Evolutionary conservation across 164 flowering plant species (phyloP).

Genomic region (Nelumbo lutea): DNA sequence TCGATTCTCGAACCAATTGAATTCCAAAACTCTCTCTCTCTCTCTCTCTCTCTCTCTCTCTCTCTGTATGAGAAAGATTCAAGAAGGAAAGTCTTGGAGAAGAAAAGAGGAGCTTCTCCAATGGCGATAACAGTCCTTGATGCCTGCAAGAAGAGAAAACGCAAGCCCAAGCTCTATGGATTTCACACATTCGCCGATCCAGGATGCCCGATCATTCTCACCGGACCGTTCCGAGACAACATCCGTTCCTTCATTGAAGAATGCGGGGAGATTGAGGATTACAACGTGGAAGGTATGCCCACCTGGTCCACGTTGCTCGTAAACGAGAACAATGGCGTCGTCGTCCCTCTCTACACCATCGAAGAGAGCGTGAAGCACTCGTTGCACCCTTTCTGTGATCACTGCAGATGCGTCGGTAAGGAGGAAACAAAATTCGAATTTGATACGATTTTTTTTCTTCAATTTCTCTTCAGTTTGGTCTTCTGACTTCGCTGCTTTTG

Average conservation of each 20-base stretch:
- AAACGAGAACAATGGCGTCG: slow-evolving; percentile 40
- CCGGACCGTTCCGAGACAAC: slow-evolving; percentile 66
- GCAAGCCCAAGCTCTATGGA: slow-evolving; percentile 36
- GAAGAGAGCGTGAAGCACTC: slow-evolving; percentile 57
- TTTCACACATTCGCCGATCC: slow-evolving; percentile 53
- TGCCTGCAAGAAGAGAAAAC: slow-evolving; percentile 37
- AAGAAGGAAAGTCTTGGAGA: not conserved
- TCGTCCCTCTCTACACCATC: slow-evolving; percentile 65
- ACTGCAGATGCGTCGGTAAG: slow-evolving; percentile 67
- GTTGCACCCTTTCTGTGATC: slow-evolving; percentile 57
- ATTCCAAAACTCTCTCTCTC: not conserved
- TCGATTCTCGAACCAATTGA: not conserved
- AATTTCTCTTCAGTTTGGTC: not conserved
- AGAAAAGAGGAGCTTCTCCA: not conserved
- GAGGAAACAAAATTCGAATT: not conserved
- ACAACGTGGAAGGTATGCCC: slow-evolving; percentile 46
- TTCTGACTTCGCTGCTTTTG: not conserved
- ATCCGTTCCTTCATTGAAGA: slow-evolving; percentile 50
- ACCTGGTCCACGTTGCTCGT: slow-evolving; percentile 63
- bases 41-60: not conserved
- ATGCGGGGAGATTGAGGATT: slow-evolving; percentile 50
- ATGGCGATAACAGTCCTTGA: slow-evolving; percentile 34
- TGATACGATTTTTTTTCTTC: not conserved
- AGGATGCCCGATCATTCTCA: slow-evolving; percentile 38
- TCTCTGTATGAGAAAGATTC: not conserved